Conservation (phyloP, 2,329 filamentous ascomycete genomes). For the Gaeumannomyces sp. region DNA sequence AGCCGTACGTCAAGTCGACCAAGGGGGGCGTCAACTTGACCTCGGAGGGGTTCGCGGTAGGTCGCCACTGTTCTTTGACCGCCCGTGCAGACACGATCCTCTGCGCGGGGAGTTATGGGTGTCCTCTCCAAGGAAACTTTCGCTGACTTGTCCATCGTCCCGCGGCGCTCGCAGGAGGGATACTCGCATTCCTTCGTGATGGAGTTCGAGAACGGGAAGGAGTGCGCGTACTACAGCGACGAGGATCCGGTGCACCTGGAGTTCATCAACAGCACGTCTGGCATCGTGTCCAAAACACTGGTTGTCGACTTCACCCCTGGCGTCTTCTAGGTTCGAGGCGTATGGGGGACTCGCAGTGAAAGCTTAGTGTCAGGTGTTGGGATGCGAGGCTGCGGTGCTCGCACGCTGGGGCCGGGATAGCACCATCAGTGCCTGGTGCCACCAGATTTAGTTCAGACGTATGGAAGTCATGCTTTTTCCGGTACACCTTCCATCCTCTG, state of each 20-base stretch:
- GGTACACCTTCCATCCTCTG: too few species aligned
- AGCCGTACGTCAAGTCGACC: constrained; percentile 53
- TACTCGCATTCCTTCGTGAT: constrained; percentile 54
- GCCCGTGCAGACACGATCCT: too few species aligned
- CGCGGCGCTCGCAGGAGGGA: neutral
- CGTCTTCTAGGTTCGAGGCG: constrained; percentile 21
- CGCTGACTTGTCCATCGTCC: too few species aligned
- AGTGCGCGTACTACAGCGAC: constrained; percentile 62
- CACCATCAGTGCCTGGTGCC: too few species aligned
- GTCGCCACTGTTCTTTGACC: neutral
- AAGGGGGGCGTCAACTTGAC: constrained; percentile 58
- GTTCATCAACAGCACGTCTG: constrained; percentile 47
- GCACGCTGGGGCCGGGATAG: too few species aligned
- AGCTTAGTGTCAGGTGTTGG: too few species aligned
- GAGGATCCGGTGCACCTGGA: constrained; percentile 57
- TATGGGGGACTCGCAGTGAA: too few species aligned
- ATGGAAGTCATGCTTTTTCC: too few species aligned
- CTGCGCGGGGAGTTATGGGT: too few species aligned
- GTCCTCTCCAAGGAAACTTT: too few species aligned
- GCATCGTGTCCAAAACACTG: constrained; percentile 44
- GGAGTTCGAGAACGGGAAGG: constrained; percentile 56
- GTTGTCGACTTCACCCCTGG: constrained; percentile 57
- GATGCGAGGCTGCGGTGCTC: too few species aligned
- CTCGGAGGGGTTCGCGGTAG: constrained; percentile 53
- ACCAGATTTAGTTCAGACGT: too few species aligned